Conservation (phyloP, 2,329 filamentous ascomycete species). For the Stemphylium beticola region DNA sequence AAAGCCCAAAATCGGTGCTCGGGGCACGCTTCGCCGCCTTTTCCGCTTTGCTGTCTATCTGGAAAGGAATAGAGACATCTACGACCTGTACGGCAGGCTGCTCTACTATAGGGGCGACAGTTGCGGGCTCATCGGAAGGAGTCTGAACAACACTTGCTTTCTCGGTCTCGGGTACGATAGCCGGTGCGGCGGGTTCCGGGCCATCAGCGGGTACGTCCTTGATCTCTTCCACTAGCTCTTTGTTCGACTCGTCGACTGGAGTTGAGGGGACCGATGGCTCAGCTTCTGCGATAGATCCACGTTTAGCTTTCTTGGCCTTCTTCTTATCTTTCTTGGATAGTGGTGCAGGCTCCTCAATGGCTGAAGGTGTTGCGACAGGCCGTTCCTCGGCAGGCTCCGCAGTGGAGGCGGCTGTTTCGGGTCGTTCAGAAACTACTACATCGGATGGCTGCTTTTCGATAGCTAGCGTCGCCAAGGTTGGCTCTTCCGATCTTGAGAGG, state of each 20-base stretch:
- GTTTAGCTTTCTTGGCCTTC: slow-evolving; percentile 30
- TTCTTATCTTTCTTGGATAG: slow-evolving; percentile 30
- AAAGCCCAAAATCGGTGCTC: slow-evolving; percentile 4
- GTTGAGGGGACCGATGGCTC: slow-evolving; percentile 11
- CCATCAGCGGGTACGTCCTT: neutral
- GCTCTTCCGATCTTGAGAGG: too few relatives aligned
- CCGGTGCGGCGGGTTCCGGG: neutral
- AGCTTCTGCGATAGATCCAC: slow-evolving; percentile 15
- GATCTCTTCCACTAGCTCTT: slow-evolving; percentile 2
- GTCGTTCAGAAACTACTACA: too few relatives aligned
- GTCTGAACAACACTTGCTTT: neutral
- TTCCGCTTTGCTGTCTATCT: slow-evolving; percentile 34
- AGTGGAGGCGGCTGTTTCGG: too few relatives aligned
- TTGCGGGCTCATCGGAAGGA: neutral
- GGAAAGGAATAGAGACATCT: slow-evolving; percentile 17
- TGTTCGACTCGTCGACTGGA: slow-evolving; percentile 6
- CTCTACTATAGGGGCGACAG: neutral
- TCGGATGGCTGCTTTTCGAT: too few relatives aligned
- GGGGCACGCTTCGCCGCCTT: slow-evolving; percentile 24
- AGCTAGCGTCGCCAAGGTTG: too few relatives aligned
- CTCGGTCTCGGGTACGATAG: neutral
- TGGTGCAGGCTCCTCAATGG: neutral
- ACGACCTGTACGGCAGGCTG: neutral
- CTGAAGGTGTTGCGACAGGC: too few relatives aligned
- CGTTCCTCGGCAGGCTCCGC: too few relatives aligned